These are phyloP conservation scores for Cladorrhinum sp. DNA, from an alignment of 2,329 filamentous ascomycete genomes.

Conservation along the genomic window DNA sequence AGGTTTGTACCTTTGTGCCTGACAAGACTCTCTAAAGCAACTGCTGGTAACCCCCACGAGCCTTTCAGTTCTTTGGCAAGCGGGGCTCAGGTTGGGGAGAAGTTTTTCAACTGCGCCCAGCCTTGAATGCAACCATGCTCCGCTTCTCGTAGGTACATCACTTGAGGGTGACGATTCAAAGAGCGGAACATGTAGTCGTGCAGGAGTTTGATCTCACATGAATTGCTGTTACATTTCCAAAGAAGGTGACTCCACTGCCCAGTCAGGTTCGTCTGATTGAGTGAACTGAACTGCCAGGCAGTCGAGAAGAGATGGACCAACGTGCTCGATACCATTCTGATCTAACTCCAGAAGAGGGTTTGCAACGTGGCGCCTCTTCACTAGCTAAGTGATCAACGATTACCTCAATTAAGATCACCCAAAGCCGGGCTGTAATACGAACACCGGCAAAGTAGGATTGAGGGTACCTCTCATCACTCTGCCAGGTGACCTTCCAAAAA, in stretches of 20 bases:
- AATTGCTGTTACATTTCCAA: slow-evolving; percentile 19
- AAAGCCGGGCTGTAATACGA: background rate
- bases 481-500: slow-evolving; percentile 14
- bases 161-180: slow-evolving; percentile 8
- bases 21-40: background rate
- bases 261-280: slow-evolving; percentile 7
- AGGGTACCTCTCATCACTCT: background rate
- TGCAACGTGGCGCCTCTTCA: slow-evolving; percentile 28
- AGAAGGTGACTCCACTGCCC: slow-evolving; percentile 11
- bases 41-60: slow-evolving; percentile 2
- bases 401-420: slow-evolving; percentile 5
- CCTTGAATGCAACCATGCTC: slow-evolving; percentile 19
- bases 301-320: background rate
- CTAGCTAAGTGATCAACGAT: slow-evolving; percentile 18
- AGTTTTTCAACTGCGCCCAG: slow-evolving; percentile 1
- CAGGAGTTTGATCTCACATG: slow-evolving; percentile 28
- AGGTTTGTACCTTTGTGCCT: background rate
- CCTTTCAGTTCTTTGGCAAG: background rate
- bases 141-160: slow-evolving; percentile 3
- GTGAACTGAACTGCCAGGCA: slow-evolving; percentile 4
- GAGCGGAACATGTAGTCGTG: slow-evolving; percentile 13
- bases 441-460: background rate
- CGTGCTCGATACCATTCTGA: background rate
- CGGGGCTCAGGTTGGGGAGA: background rate
- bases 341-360: slow-evolving; percentile 2